Evolutionary conservation across 441 rosid species (phyloP), one percentile per base, ranked within the genome.

Genomic region (Raphanus hybrid): DNA sequence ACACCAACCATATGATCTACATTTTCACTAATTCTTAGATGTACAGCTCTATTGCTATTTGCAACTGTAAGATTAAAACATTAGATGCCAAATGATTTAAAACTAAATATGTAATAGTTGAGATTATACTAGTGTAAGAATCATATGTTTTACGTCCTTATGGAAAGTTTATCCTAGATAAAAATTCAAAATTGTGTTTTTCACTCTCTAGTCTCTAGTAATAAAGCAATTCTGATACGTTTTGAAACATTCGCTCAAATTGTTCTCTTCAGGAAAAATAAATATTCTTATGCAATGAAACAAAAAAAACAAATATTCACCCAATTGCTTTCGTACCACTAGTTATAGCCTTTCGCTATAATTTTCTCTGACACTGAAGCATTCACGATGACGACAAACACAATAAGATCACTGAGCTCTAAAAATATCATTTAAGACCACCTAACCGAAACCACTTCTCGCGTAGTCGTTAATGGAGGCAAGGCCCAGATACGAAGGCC

Each of bases 401-500:
- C 9, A 52, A 52, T 6, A 52, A 55, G 60, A 16, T 55, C 59
- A 15, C 11, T 8, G 5, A 27, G 20, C 59, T 15, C 3, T 55
- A 0, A 55, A 55, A 55, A 55, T 55, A 55, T 55, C 60, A 55
- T 55, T 20, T 7, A 16, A 55, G 26, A 55, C 26, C 60, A 54
- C 14, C 64, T 27, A 11, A 27, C 9, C 12, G 37, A 60, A 74
- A 63, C 14, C 41, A 69, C 50, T 5, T 14, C 32, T 54, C 26
- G 6, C 18, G 26, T 76, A 6, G 45, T 69, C 37, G 59, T 63
- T 14, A 48, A 0, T 52, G 12, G 65, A 55, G 67, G 23, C 7
- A 64, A 75, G 64, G 79, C 79, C 82, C 64, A 69, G 8, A 69
- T 3, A 16, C 14, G 0, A 48, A 79, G 78, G 82, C 79, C 82